These are phyloP conservation scores for Cyberlindnera mississippiensis DNA, from an alignment of 805 yeast genomes.

Conservation along the genomic window DNA sequence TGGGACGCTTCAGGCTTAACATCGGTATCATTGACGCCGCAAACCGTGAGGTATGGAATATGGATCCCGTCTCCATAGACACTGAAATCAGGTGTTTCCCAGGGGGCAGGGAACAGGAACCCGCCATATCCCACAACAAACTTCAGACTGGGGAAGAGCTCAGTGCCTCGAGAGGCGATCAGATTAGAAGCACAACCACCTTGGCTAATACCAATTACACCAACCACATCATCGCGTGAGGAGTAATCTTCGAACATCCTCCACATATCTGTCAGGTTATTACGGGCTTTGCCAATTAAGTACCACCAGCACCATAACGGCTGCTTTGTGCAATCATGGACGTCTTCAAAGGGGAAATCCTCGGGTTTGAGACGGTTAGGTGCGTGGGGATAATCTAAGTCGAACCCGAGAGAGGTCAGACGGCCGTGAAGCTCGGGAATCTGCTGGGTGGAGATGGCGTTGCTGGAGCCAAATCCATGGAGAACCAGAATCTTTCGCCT, in stretches of 20 bases:
- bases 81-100: neutral
- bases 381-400: constrained; percentile 3
- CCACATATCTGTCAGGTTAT: neutral
- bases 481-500: constrained; percentile 3
- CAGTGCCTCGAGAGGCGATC: neutral
- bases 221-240: constrained; percentile 6
- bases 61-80: constrained; percentile 8
- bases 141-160: constrained; percentile 8
- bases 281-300: neutral
- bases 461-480: constrained; percentile 8
- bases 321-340: constrained; percentile 5
- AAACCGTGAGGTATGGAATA: constrained; percentile 14
- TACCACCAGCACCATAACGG: constrained; percentile 9
- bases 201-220: constrained; percentile 12
- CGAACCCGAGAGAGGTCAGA: constrained; percentile 2
- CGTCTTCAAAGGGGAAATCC: constrained; percentile 8
- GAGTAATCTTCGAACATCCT: neutral
- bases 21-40: constrained; percentile 11
- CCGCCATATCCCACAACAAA: constrained; percentile 10
- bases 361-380: constrained; percentile 1
- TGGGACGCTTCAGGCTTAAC: constrained; percentile 9
- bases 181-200: constrained; percentile 6
- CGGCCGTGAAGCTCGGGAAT: neutral
- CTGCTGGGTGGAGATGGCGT: constrained; percentile 1
- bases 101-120: constrained; percentile 6